Evolutionary conservation across 208 protist species (phyloP).

Genomic region (Acanthamoeba culbertsoni): DNA sequence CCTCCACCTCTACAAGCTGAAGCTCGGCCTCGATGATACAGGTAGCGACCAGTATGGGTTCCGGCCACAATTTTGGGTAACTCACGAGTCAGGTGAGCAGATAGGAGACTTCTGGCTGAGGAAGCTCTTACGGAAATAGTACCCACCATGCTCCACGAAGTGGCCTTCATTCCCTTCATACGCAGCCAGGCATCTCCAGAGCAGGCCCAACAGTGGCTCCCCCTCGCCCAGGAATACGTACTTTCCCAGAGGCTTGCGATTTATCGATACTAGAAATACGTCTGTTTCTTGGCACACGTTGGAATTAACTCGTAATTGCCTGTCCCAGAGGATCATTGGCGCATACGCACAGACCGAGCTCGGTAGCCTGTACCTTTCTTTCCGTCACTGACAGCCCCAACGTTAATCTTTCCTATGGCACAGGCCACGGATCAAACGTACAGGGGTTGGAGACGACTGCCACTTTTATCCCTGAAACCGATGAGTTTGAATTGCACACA

Average conservation of each 20-base stretch:
- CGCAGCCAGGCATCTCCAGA: conserved; percentile 46
- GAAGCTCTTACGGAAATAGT: conserved; percentile 9
- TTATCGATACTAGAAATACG: neutral
- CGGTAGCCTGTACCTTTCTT: neutral
- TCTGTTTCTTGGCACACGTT: neutral
- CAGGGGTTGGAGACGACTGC: conserved; percentile 79
- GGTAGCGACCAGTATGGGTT: neutral
- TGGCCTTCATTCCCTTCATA: conserved; percentile 53
- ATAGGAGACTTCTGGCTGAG: neutral
- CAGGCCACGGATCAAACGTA: conserved; percentile 68
- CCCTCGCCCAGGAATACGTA: conserved; percentile 57
- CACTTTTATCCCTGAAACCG: conserved; percentile 60
- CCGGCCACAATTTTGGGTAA: neutral
- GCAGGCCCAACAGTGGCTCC: conserved; percentile 28
- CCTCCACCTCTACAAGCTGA: conserved; percentile 33
- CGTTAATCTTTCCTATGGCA: neutral
- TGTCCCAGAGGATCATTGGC: conserved; percentile 24
- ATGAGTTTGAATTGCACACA: conserved; percentile 79
- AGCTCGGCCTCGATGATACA: neutral
- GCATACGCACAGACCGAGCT: conserved; percentile 61
- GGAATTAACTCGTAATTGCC: neutral
- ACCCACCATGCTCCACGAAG: conserved; percentile 27
- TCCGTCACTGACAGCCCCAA: neutral
- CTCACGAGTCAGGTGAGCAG: neutral
- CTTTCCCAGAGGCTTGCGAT: neutral